phyloP scores from a whole-genome alignment of 164 flowering plant species.

The Malania oleifera region DNA sequence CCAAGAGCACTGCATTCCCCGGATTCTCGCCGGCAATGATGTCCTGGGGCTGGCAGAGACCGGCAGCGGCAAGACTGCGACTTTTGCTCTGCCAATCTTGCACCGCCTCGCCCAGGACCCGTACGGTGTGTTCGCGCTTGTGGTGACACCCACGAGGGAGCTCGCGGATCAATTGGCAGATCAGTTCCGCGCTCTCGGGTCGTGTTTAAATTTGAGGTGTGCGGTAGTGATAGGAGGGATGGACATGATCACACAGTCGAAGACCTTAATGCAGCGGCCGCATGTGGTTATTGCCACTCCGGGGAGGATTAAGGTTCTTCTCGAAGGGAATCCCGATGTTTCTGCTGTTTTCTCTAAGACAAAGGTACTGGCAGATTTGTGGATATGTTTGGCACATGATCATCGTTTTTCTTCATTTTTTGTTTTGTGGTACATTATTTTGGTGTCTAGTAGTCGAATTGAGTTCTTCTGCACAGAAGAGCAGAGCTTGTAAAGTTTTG shows the following conservation, averaged over 20 bases:
- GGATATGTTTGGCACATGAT: not conserved
- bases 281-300: constrained; percentile 92
- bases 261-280: constrained; percentile 53
- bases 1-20: constrained; percentile 79
- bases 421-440: not conserved
- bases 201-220: constrained; percentile 55
- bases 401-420: not conserved
- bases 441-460: too few species aligned
- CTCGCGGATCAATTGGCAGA: constrained; percentile 88
- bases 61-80: constrained; percentile 93
- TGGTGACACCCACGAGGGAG: constrained; percentile 89
- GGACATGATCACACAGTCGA: constrained; percentile 67
- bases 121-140: constrained; percentile 76
- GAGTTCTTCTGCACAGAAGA: too few species aligned
- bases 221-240: constrained; percentile 90
- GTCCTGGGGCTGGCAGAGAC: constrained; percentile 88
- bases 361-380: constrained; percentile 37
- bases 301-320: constrained; percentile 71
- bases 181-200: constrained; percentile 85
- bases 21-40: constrained; percentile 66
- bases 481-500: too few species aligned
- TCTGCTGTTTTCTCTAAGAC: constrained; percentile 64
- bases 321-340: constrained; percentile 69
- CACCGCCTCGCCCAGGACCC: constrained; percentile 63
- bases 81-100: constrained; percentile 87